phyloP scores from a whole-genome alignment of 1,284 basidiomycete genomes.

The Anthracocystis walkeri region DNA sequence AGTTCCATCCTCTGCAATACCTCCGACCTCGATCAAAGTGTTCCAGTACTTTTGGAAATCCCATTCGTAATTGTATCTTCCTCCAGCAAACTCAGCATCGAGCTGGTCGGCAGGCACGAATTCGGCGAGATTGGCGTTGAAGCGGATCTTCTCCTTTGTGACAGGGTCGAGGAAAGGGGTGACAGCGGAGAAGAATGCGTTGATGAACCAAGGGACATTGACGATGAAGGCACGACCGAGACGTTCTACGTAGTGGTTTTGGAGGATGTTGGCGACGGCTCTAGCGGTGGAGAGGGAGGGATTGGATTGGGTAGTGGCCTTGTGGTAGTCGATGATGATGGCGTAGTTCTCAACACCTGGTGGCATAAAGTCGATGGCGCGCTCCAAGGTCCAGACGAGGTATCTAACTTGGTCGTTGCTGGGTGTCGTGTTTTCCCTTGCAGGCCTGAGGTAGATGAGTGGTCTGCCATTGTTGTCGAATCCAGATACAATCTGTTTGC shows the following conservation, averaged over 20 bases:
- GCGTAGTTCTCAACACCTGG: conserved; percentile 57
- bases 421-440: conserved; percentile 64
- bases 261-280: conserved; percentile 76
- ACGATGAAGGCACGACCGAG: conserved; percentile 86
- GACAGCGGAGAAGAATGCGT: conserved; percentile 79
- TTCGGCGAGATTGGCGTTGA: conserved; percentile 78
- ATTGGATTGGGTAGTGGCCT: conserved; percentile 51
- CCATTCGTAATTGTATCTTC: conserved; percentile 81
- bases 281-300: conserved; percentile 55
- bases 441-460: conserved; percentile 64
- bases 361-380: conserved; percentile 64
- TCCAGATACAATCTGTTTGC: conserved; percentile 65
- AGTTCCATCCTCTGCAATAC: conserved; percentile 53
- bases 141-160: conserved; percentile 86
- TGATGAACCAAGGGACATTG: conserved; percentile 76
- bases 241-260: conserved; percentile 90
- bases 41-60: conserved; percentile 78
- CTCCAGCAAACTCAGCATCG: conserved; percentile 82
- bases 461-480: conserved; percentile 64
- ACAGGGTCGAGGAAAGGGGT: conserved; percentile 89
- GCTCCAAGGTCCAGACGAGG: conserved; percentile 66
- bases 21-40: conserved; percentile 46
- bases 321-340: conserved; percentile 62
- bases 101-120: conserved; percentile 82
- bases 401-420: conserved; percentile 61